Evolutionary conservation across 768 basidiomycete species (phyloP), one percentile per base, ranked within the genome.

Genomic region (Holtermannia corniformis): DNA sequence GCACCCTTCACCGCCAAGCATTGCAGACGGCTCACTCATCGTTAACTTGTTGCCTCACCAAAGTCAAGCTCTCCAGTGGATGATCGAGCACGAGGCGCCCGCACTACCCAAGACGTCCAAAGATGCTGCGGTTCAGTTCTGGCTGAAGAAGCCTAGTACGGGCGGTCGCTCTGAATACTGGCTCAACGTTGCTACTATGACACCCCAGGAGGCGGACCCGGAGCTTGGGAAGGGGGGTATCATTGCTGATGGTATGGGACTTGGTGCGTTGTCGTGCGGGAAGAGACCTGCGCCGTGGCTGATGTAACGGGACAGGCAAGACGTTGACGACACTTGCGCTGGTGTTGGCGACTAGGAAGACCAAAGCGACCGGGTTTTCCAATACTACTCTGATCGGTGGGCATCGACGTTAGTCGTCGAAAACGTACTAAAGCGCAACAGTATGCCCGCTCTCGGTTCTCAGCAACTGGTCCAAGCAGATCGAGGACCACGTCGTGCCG

Each of bases 201-300:
- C 81, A 12, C 87, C 85, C 19, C 86, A 86, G 66, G 57, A 51
- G 10, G 56, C 52, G 12, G 64, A 76, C 1, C 89, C 89, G 2
- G 59, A 60, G 0, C 79, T 92, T 20, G 88, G 88, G 10, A 76
- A 83, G 62, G 91, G 91, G n/a, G 90, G 87, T 2, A 75, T 93
- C 47, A 82, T 86, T 52, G 90, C 85, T 0, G 91, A 93, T 72
- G 85, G 86, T 40, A 95, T 95, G 91, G 90, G 82, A 50, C 61
- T 80, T 51, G 60, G 80, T 81, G 62, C 40, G 72, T 77, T 49
- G 55, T 45, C 46, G 37, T 51, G 16, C 42, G 24, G 25, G 42
- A 42, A 24, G 32, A 27, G 11, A n/a, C 22, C 4, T 7, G 48
- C 54, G 44, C 48, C 37, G 1, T 41, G 14, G 23, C 19, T 22